phyloP scores from a whole-genome alignment of 2,329 filamentous ascomycete genomes.

The Albifimbria verrucaria region DNA sequence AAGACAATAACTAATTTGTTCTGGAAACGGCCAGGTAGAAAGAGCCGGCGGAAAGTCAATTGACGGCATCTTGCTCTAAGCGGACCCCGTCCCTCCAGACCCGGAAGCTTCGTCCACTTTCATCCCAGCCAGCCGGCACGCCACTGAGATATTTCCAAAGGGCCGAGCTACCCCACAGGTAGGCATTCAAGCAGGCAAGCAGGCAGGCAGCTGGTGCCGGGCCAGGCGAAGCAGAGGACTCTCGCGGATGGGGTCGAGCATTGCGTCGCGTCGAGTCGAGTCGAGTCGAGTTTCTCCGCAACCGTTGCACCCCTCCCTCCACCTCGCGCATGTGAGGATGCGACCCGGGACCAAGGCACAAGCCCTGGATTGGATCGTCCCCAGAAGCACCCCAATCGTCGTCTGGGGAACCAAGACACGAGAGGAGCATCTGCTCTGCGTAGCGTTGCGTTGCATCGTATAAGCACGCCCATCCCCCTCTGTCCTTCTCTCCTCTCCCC shows the following conservation, averaged over 20 bases:
- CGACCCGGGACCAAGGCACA: not conserved
- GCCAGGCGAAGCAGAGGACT: not conserved
- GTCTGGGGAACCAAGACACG: not conserved
- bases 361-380: not conserved
- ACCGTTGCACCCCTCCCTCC: too few relatives aligned
- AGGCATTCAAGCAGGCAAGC: not conserved
- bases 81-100: not conserved
- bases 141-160: not conserved
- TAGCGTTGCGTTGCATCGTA: not conserved
- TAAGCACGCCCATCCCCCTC: not conserved
- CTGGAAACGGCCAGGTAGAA: not conserved
- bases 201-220: too few relatives aligned
- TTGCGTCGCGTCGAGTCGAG: not conserved
- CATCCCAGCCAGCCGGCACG: not conserved
- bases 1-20: too few relatives aligned
- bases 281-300: not conserved
- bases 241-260: not conserved
- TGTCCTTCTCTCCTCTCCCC: not conserved
- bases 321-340: not conserved
- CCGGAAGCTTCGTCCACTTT: not conserved
- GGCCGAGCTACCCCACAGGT: not conserved
- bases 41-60: not conserved
- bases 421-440: not conserved
- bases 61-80: not conserved
- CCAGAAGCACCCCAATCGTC: not conserved